Percentiles rank a stretch among this genome's conserved stretches.
These are phyloP conservation scores for Gossypioides kirkii DNA, from an alignment of 345 rosid species.

Conservation along the genomic window DNA sequence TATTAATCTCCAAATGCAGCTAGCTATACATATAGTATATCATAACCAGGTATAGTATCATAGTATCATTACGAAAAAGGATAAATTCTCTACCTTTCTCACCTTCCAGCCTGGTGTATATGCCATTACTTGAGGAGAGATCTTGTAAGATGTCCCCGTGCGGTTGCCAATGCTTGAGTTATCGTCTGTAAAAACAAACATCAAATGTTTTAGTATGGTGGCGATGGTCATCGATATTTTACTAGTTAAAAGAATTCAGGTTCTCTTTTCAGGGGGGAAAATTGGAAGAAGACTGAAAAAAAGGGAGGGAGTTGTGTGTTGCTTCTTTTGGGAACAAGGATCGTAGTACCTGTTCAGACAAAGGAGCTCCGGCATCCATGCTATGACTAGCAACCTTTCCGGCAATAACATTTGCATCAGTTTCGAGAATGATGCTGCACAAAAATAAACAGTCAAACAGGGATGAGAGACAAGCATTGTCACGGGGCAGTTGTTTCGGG, in stretches of 20 bases:
- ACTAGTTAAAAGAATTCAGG: background rate
- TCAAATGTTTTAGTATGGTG: background rate
- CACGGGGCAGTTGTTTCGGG: background rate
- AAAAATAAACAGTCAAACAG: conserved; percentile 4
- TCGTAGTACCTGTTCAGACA: conserved; percentile 68
- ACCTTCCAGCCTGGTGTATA: background rate
- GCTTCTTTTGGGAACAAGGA: background rate
- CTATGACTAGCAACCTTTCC: conserved; percentile 71
- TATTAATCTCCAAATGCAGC: background rate
- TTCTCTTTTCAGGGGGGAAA: background rate
- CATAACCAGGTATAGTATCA: conserved; percentile 3
- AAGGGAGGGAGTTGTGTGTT: background rate
- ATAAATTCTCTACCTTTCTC: background rate
- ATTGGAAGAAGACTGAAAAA: background rate
- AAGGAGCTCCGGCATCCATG: conserved; percentile 55
- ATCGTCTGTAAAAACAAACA: conserved; percentile 45
- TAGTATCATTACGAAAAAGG: background rate
- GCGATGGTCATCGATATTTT: conserved; percentile 1
- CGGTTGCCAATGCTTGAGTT: conserved; percentile 76
- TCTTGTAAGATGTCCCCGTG: conserved; percentile 71
- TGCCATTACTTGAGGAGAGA: conserved; percentile 61
- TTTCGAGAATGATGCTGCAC: conserved; percentile 69
- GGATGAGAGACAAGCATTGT: conserved; percentile 33
- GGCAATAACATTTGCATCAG: conserved; percentile 68
- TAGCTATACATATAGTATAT: background rate